Evolutionary conservation across 2,329 filamentous ascomycete genomes (phyloP), one percentile per base, ranked within the genome.

Genomic region (Alternaria novae-zelandiae): DNA sequence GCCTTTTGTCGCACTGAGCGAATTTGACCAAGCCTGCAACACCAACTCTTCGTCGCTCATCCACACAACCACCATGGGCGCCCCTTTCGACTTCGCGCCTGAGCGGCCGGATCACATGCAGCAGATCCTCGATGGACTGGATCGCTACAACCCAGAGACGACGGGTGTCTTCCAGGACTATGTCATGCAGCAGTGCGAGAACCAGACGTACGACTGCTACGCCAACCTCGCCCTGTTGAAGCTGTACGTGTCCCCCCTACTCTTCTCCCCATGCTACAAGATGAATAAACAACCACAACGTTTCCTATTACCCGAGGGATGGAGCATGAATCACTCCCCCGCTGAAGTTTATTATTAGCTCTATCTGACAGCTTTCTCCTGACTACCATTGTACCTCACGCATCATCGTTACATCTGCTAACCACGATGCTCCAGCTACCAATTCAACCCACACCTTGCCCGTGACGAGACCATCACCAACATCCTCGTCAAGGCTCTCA

Each of bases 401-500:
- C 23, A 30, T 28, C 56, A n/a, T 45, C 51, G 30, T 44, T 60
- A 10, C 61, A 58, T 21, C 58, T 57, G 57, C 70, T 74, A 58
- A 74, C 71, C 54, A 44, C 56, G 44, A 45, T 20, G 30, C 54
- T 17, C 65, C 74, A 99, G 96, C 70, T 99, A 99, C 88, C 96
- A 99, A 86, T 97, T 99, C 85, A 99, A 99, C 89, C 96, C 96
- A 56, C 94, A 98, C 86, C 93, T 97, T 74, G 90, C 94, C 79
- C 95, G 96, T 86, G 92, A 97, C 79, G 96, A 99, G 83, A 93
- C 95, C 78, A 94, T 96, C 82, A 98, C 96, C 86, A 98, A 98
- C 88, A 92, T 98, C 84, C 93, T 99, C 81, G 94, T 97, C 86
- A 99, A 98, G 87, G 88, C 94, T 72, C 90, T 99, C 80, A 97